Evolutionary conservation across 2,329 filamentous ascomycete genomes (phyloP).

Genomic region (Penicillium polonicum): DNA sequence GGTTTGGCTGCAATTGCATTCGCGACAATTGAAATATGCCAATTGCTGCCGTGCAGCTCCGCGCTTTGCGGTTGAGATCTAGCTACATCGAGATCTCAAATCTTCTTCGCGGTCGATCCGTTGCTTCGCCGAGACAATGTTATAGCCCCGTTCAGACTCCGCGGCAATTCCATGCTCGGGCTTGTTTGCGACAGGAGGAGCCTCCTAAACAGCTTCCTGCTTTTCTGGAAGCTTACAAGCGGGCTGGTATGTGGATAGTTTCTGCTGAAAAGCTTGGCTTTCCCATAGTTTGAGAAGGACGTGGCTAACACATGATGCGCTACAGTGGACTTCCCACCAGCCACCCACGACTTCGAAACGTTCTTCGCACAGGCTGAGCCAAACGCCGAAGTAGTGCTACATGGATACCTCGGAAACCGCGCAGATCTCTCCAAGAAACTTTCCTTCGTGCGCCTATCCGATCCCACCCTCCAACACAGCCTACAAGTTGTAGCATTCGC

Average conservation of each 20-base stretch:
- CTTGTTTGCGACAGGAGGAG: conserved; percentile 24
- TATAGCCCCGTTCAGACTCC: background rate
- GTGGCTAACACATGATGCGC: conserved; percentile 14
- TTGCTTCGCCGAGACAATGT: conserved; percentile 7
- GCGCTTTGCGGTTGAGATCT: conserved; percentile 1
- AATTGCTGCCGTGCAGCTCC: conserved; percentile 8
- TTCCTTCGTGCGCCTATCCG: conserved; percentile 64
- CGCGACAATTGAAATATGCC: conserved; percentile 4
- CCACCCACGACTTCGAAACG: conserved; percentile 42
- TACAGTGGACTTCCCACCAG: conserved; percentile 49
- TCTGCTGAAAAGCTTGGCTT: too few species aligned
- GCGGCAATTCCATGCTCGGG: conserved; percentile 25
- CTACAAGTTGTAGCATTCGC: conserved; percentile 53
- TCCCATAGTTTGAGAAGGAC: background rate
- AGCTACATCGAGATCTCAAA: conserved; percentile 34
- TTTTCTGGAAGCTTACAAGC: conserved; percentile 47
- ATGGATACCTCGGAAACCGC: conserved; percentile 71
- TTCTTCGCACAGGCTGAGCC: conserved; percentile 33
- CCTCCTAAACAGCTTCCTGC: conserved; percentile 17
- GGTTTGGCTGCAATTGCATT: background rate
- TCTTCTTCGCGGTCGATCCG: conserved; percentile 31
- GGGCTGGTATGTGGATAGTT: conserved; percentile 39
- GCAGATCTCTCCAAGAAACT: conserved; percentile 67
- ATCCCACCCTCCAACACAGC: conserved; percentile 44
- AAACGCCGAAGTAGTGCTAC: conserved; percentile 52